Evolutionary conservation across 176 grass and related monocot genomes (phyloP), one percentile per base, ranked within the genome.

Genomic region (Olyra latifolia): DNA sequence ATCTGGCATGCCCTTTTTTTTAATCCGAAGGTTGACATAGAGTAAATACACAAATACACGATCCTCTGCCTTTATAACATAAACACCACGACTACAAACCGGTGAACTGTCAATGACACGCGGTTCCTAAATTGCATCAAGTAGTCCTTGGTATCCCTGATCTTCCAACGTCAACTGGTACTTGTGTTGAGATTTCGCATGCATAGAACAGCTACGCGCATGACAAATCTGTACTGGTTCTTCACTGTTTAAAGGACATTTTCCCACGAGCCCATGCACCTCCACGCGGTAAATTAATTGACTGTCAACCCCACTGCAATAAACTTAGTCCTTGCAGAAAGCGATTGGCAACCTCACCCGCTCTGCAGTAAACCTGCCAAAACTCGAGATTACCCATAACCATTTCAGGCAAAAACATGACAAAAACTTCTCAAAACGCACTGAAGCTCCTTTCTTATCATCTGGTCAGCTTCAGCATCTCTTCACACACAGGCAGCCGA

Each of bases 361-460:
- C 15, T 42, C 58, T 62, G 49, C 59, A 66, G 49, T 60, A 59
- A 67, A 60, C 40, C 41, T 59, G 28, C 62, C 25, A 40, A 75
- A 9, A 2, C 11, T 2, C 48, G 17, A 15, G 20, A 30, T 41
- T 40, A 24, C n/a, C 35, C 28, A 28, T 28, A 68, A 17, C 65
- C 43, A 62, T 41, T 75, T 81, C 52, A 17, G 62, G 71, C 69
- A 52, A 78, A 81, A 30, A 6, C 22, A 30, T 25, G 25, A 10
- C 3, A 56, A 35, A 65, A 35, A 64, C 38, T 3, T 1, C 6
- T 10, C 11, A 14, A 22, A 45, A 54, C 60, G 17, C 35, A 3
- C 16, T 55, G 48, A 32, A 32, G 30, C 13, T 12, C 32, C 32
- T 48, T 38, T 20, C 38, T 82, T 59, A n/a, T 62, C 44, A 30